phyloP scores from a whole-genome alignment of 1,284 basidiomycete genomes.

The Apiotrichum laibachii region DNA sequence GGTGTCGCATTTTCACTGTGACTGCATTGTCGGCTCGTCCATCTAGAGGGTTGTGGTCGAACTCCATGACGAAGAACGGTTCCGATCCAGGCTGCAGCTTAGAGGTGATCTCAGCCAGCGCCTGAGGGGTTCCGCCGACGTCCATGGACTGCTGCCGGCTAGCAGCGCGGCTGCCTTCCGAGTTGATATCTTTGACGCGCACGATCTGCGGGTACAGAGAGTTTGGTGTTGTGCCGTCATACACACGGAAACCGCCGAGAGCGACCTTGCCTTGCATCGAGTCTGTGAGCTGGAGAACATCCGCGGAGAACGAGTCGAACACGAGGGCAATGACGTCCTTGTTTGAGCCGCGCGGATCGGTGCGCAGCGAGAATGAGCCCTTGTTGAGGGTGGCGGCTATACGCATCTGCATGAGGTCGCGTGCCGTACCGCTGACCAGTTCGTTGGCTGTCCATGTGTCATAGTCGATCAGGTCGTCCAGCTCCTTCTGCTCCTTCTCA shows the following conservation, averaged over 20 bases:
- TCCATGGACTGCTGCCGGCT: conserved; percentile 27
- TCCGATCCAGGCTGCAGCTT: conserved; percentile 51
- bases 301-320: conserved; percentile 84
- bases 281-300: conserved; percentile 79
- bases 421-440: conserved; percentile 62
- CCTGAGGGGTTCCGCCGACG: conserved; percentile 36
- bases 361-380: conserved; percentile 78
- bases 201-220: conserved; percentile 91
- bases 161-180: conserved; percentile 9
- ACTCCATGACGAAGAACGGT: conserved; percentile 89
- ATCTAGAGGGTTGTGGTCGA: conserved; percentile 91
- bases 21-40: conserved; percentile 88
- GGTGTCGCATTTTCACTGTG: conserved; percentile 86
- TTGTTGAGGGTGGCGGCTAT: conserved; percentile 76
- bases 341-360: conserved; percentile 62
- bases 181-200: conserved; percentile 67
- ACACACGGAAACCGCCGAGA: conserved; percentile 83
- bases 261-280: conserved; percentile 81
- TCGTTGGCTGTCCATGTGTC: conserved; percentile 73
- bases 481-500: conserved; percentile 86
- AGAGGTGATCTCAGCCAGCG: conserved; percentile 39
- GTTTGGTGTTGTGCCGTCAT: conserved; percentile 81
- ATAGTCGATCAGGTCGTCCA: conserved; percentile 93
- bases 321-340: conserved; percentile 80
- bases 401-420: conserved; percentile 77